Conservation (phyloP, 2,329 filamentous ascomycete genomes). For the Anisogramma anomala region DNA sequence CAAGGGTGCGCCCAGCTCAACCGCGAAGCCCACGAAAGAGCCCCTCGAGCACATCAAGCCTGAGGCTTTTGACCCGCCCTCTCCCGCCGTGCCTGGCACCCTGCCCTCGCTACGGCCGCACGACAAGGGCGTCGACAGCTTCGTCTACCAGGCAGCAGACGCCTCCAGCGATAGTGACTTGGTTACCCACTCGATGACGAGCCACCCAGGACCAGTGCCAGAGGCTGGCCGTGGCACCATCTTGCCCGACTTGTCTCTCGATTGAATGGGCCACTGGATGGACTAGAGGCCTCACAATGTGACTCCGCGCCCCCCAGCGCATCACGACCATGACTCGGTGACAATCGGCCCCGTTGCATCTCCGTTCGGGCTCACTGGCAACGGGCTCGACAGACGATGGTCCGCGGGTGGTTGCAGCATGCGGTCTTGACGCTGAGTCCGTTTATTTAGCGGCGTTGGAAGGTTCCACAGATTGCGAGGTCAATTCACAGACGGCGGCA, state of each 20-base stretch:
- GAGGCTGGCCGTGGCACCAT: conserved; percentile 25
- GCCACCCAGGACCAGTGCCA: conserved; percentile 18
- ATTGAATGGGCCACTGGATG: conserved; percentile 29
- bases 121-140: conserved; percentile 17
- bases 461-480: too few species aligned
- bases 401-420: neutral
- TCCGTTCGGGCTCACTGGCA: neutral
- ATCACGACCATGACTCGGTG: neutral
- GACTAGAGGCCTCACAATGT: conserved; percentile 16
- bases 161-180: conserved; percentile 7
- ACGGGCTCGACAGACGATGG: neutral
- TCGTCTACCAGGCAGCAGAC: conserved; percentile 6
- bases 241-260: conserved; percentile 31
- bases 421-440: neutral
- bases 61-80: conserved; percentile 18
- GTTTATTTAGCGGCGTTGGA: too few species aligned
- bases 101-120: conserved; percentile 19
- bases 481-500: too few species aligned
- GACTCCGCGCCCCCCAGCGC: neutral
- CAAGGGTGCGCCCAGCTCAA: conserved; percentile 23
- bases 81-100: conserved; percentile 15
- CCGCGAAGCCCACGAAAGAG: conserved; percentile 15
- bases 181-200: conserved; percentile 14
- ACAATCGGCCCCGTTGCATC: neutral
- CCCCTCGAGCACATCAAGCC: conserved; percentile 17